Base-by-base conservation (phyloP, 169 alveolate species). In the Plasmodium relictum region DNA sequence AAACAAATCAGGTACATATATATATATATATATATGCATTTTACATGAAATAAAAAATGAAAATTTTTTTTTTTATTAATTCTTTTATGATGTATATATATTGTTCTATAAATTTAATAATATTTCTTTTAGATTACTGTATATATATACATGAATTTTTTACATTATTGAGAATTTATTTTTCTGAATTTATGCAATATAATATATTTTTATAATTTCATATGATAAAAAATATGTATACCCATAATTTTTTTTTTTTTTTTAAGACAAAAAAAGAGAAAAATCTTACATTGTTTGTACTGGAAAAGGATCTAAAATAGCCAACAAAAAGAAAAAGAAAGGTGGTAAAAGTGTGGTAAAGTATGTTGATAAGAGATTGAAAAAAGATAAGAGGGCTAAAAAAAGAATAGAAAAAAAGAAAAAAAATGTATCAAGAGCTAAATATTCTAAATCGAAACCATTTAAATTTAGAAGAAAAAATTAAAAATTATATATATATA, bases 281-380 rank as follows among this genome's bases (percentile, higher is more conserved):
- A 94, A 95, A 76, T 95, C 95, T 18, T 95, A 96, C 50, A 94
- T 95, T 42, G 97, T 97, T n/a, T 96, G 97, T 14, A 85, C 97
- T 44, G 89, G 96, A 44, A 90, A 86, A 73, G 97, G 98, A 78
- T 86, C 96, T 48, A 90, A 96, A 62, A 93, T 94, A 42, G 45
- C 83, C 88, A 95, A 91, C 26, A 88, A 80, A 94, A 94, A 92
- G 95, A 95, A 65, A 80, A 95, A 93, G 92, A 95, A 74, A 94
- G 97, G 94, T 90, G 91, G 88, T 69, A 95, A 86, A 92, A 97
- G 87, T 86, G 92, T 89, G 74, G 94, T 93, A 59, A 97, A 96
- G 93, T 94, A 95, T 80, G 99, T 98, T n/a, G 99, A 98, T 93
- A 97, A 96, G 92, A 95, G 99, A 91, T 87, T 98, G 70, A 98